A percentile compares a stretch with the other conserved stretches of the same genome.
phyloP scores from a whole-genome alignment of 352 stramenopile genomes.

The Phytophthora fragariaefolia region DNA sequence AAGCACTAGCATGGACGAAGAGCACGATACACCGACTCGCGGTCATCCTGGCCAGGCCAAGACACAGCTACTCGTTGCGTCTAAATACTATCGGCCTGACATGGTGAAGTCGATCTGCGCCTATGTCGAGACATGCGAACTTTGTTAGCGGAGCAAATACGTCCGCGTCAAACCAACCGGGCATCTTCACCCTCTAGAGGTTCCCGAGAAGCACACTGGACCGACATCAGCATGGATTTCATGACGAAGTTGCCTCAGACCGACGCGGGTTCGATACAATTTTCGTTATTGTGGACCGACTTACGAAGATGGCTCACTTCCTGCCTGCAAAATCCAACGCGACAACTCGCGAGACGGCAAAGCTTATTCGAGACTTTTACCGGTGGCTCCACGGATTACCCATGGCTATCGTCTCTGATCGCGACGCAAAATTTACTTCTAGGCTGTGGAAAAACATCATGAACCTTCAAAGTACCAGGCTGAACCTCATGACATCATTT shows the following conservation, averaged over 20 bases:
- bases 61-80: constrained; percentile 8
- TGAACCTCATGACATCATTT: constrained; percentile 19
- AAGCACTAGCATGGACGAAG: constrained; percentile 9
- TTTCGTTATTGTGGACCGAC: constrained; percentile 9
- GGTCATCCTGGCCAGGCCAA: constrained; percentile 3
- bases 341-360: not conserved
- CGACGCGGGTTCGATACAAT: not conserved
- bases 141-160: constrained; percentile 17
- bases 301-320: constrained; percentile 20
- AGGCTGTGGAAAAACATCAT: constrained; percentile 11
- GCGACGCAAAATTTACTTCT: constrained; percentile 22
- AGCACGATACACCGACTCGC: constrained; percentile 5
- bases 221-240: constrained; percentile 24
- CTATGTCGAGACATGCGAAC: constrained; percentile 13
- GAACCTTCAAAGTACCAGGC: constrained; percentile 7
- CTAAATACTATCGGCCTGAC: constrained; percentile 14
- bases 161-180: not conserved
- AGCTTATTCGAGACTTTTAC: constrained; percentile 17
- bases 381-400: constrained; percentile 21
- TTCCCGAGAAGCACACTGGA: constrained; percentile 3
- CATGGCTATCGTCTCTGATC: constrained; percentile 12
- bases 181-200: constrained; percentile 15
- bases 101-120: constrained; percentile 1
- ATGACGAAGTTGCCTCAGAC: constrained; percentile 1
- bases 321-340: not conserved